Percentiles rank a stretch among this genome's conserved stretches.
phyloP scores from a whole-genome alignment of 345 rosid genomes.

The Salix arbutifolia region DNA sequence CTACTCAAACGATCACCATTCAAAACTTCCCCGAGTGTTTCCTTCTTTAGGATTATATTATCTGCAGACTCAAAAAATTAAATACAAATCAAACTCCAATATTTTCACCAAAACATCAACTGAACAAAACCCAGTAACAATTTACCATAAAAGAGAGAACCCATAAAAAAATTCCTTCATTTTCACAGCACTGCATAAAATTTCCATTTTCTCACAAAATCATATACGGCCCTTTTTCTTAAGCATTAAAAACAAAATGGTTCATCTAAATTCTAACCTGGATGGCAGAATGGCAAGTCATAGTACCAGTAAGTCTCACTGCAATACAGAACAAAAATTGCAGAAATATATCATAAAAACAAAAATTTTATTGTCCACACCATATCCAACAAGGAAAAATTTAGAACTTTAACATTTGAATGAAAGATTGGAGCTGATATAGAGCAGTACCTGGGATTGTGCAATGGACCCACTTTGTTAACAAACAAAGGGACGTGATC shows the following conservation, averaged over 20 bases:
- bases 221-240: no score
- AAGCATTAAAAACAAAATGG: background rate
- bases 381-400: no score
- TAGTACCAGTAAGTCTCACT: conserved; percentile 80
- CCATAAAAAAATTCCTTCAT: no score
- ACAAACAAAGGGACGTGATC: conserved; percentile 68
- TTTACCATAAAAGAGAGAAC: background rate
- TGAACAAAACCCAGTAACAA: background rate
- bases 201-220: no score
- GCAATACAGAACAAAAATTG: conserved; percentile 20
- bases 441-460: conserved; percentile 61
- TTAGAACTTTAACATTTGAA: no score
- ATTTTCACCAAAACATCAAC: background rate
- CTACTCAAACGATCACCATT: conserved; percentile 66
- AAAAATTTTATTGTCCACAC: background rate
- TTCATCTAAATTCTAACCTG: conserved; percentile 57
- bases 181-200: no score
- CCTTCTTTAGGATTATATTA: conserved; percentile 44
- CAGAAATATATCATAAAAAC: conserved; percentile 9
- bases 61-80: conserved; percentile 37
- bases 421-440: background rate
- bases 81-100: conserved; percentile 5
- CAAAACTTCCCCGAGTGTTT: conserved; percentile 77
- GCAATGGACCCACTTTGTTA: conserved; percentile 74
- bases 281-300: conserved; percentile 70